Base-by-base conservation (phyloP, 2,329 filamentous ascomycete genomes). In the Aspergillus sp. region DNA sequence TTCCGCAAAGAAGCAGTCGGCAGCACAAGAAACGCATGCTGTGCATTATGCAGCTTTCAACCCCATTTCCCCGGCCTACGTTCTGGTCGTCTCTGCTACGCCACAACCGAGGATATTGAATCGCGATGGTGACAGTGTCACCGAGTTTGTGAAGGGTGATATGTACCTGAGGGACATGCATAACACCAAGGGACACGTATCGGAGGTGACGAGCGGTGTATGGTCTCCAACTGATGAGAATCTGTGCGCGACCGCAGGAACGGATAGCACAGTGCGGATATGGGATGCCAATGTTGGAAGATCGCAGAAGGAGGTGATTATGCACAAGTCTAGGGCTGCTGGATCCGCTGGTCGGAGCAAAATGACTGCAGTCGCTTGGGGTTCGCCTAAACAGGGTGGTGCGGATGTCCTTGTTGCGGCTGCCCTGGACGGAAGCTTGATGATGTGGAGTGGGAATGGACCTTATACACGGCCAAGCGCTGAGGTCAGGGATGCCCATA, bases 161-260 rank as follows among this genome's bases (percentile, higher is more conserved):
- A 98, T 98, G 93, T 99, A 99, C 69, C 78, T 99, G 64, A 85
- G 93, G 55, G 95, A 99, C 73, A 96, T 98, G 89, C 86, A 97
- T 75, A 93, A 98, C 72, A 99, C 95, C 4, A 98, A 97, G 73
- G 95, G 95, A 1, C 95, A 99, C 75, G 87, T 97, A 52, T 93
- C 93, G 4, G 95, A 97, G 75, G 85, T 97, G 41, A 92, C 91
- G 3, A 90, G 88, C 21, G 93, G 91, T 21, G 89, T 89, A 40
- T 99, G 95, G 95, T 91, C 93, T 74, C 95, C 95, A 0, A 87
- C 87, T 2, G 88, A 97, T 71, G 87, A 84, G 68, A 92, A 96
- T 64, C 67, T 93, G 0, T 96, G 91, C 70, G 88, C 93, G 24
- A 99, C 95, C 2, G 93, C 92, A 40, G 93, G 93, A 7, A 96